These are phyloP conservation scores for Floccularia luteovirens DNA, from an alignment of 768 basidiomycete species.

Conservation along the genomic window DNA sequence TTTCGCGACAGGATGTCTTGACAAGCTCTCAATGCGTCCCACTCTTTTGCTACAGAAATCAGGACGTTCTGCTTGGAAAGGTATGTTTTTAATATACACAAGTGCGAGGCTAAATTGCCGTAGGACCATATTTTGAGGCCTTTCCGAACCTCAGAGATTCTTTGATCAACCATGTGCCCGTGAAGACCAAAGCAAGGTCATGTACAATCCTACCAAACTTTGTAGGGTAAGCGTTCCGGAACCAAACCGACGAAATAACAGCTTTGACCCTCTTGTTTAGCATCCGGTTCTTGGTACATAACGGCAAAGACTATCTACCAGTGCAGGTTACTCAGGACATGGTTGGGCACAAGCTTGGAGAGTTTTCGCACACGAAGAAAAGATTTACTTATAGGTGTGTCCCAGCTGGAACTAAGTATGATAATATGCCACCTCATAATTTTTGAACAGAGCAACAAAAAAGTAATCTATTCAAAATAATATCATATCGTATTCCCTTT, in stretches of 20 bases:
- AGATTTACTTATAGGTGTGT: conserved; percentile 81
- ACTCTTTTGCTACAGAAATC: conserved; percentile 50
- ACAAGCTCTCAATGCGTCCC: conserved; percentile 65
- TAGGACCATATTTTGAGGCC: conserved; percentile 92
- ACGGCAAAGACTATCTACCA: conserved; percentile 85
- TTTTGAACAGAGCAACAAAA: conserved; percentile 5
- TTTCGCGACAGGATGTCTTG: too few species aligned
- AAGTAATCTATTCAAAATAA: background rate
- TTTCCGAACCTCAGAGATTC: conserved; percentile 86
- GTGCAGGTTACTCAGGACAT: conserved; percentile 91
- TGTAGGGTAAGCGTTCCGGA: conserved; percentile 62
- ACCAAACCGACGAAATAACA: background rate
- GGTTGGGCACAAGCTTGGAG: conserved; percentile 97
- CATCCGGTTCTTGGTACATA: conserved; percentile 87
- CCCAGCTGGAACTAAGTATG: background rate
- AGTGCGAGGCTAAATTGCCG: background rate
- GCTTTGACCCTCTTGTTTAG: conserved; percentile 36
- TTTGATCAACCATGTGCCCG: conserved; percentile 72
- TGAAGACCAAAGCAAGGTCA: conserved; percentile 79
- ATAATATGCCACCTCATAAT: background rate
- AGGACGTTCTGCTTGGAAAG: conserved; percentile 83
- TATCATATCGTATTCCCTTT: background rate
- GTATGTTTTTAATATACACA: conserved; percentile 21
- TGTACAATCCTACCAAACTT: conserved; percentile 96
- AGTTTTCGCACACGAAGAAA: conserved; percentile 89